These are phyloP conservation scores for Adansonia madagascariensis DNA, from an alignment of 441 rosid species.

Conservation along the genomic window DNA sequence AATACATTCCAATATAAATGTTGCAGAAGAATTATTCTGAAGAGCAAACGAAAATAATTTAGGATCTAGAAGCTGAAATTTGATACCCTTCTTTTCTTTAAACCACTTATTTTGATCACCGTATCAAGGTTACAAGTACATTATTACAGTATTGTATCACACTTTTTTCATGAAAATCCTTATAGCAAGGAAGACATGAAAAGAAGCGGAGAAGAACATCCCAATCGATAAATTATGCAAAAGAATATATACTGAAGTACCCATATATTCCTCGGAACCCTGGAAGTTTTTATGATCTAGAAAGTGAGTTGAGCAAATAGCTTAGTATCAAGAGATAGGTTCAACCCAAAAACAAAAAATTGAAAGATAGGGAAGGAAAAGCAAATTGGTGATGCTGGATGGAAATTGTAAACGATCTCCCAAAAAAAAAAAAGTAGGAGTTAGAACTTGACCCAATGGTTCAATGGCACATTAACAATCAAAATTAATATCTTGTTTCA, in stretches of 20 bases:
- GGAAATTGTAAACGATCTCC: not conserved
- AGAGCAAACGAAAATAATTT: not conserved
- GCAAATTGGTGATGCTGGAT: not conserved
- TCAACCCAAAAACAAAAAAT: not conserved
- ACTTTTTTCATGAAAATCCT: not conserved
- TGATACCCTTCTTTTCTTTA: not conserved
- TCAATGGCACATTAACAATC: not conserved
- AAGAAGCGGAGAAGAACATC: not conserved
- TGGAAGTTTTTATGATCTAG: not conserved
- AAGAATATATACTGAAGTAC: not conserved
- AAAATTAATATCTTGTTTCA: not conserved
- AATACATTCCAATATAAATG: not conserved
- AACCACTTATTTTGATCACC: not conserved
- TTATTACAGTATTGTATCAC: not conserved
- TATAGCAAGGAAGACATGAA: not conserved
- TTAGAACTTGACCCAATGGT: not conserved
- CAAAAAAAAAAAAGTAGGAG: not conserved
- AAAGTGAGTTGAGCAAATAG: not conserved
- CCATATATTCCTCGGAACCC: not conserved
- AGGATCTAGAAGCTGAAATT: constrained; percentile 10
- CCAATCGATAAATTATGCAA: not conserved
- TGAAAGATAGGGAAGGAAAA: not conserved
- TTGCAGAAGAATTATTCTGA: not conserved
- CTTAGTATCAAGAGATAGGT: not conserved
- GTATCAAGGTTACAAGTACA: not conserved